Evolutionary conservation across 805 yeast species (phyloP).

Genomic region (Metschnikowia koreensis): DNA sequence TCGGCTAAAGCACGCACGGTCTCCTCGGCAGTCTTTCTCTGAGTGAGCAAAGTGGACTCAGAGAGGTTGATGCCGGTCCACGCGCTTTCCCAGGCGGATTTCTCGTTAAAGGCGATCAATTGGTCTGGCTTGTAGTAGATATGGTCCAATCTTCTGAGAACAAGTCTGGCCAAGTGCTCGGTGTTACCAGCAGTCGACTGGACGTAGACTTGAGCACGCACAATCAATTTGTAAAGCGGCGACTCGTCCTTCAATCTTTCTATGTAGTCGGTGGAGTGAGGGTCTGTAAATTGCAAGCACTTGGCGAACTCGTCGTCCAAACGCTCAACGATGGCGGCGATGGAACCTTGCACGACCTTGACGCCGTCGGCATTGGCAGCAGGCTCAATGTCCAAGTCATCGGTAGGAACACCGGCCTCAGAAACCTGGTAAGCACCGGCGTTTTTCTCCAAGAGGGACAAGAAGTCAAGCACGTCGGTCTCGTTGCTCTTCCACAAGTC

Average conservation of each 20-base stretch:
- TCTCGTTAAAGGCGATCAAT: constrained; percentile 68
- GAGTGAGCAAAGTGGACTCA: constrained; percentile 31
- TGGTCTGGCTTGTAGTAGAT: constrained; percentile 86
- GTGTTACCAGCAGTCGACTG: constrained; percentile 58
- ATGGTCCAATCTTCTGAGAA: constrained; percentile 84
- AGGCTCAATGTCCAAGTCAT: constrained; percentile 70
- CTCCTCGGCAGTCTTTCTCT: constrained; percentile 33
- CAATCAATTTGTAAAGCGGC: constrained; percentile 66
- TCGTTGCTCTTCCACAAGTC: constrained; percentile 77
- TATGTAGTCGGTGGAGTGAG: constrained; percentile 91
- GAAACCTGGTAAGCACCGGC: constrained; percentile 59
- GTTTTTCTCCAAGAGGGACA: constrained; percentile 67
- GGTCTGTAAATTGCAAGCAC: constrained; percentile 85
- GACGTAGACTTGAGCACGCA: constrained; percentile 83
- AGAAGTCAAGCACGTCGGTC: constrained; percentile 57
- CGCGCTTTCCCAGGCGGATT: constrained; percentile 67
- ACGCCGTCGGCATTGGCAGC: constrained; percentile 61
- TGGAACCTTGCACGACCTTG: constrained; percentile 75
- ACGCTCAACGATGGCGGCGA: constrained; percentile 85
- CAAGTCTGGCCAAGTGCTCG: constrained; percentile 68
- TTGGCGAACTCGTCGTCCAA: constrained; percentile 91
- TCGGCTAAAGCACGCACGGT: constrained; percentile 66
- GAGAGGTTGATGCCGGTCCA: constrained; percentile 23
- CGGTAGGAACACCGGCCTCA: constrained; percentile 69
- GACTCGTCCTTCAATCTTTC: constrained; percentile 88